Base-by-base conservation (phyloP, 768 basidiomycete genomes). In the Hygrophoropsis aurantiaca region DNA sequence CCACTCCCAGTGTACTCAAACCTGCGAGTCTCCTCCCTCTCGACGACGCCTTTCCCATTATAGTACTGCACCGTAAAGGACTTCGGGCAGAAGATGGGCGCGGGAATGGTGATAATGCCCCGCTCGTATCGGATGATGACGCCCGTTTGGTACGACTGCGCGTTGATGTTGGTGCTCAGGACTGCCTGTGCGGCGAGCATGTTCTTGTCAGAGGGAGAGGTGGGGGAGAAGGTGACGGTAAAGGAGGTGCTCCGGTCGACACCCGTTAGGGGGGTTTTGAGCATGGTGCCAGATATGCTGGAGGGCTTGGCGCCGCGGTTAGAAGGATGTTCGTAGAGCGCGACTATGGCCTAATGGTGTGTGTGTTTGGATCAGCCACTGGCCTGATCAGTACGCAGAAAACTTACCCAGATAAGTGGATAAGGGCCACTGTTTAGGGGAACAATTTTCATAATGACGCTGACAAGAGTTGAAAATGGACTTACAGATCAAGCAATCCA, bases 201-300 rank as follows among this genome's bases (percentile, higher is more conserved):
- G 32, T 56, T 68, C 16, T 51, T 21, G 11, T 54, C 56, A 9
- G 61, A 60, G 35, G 61, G 40, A 11, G 79, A 74, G 41, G 76
- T 69, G 24, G 72, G 64, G 18, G 68, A 66, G 70, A 91, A 94
- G 42, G 79, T 82, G 51, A 93, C 73, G 6, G 75, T 82, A 69
- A 88, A 90, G 24, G 82, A 74, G 5, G 90, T 91, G 66, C 73
- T 85, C 56, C 75, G 73, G 67, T 94, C 92, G 24, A 93, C 91
- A 15, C 82, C 80, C 1, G 88, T 92, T 38, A 85, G 68, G 7
- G 80, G 80, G 11, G 87, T 88, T 58, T 88, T 88, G 47, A 90
- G 62, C 75, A 94, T 92, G 34, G 81, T 73, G n/a, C 77, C 84
- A 5, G 68, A 75, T 47, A 93, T 73, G 44, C 70, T 67, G 1